Conservation (phyloP, 768 basidiomycete species). For the Pleurotus ostreatus region DNA sequence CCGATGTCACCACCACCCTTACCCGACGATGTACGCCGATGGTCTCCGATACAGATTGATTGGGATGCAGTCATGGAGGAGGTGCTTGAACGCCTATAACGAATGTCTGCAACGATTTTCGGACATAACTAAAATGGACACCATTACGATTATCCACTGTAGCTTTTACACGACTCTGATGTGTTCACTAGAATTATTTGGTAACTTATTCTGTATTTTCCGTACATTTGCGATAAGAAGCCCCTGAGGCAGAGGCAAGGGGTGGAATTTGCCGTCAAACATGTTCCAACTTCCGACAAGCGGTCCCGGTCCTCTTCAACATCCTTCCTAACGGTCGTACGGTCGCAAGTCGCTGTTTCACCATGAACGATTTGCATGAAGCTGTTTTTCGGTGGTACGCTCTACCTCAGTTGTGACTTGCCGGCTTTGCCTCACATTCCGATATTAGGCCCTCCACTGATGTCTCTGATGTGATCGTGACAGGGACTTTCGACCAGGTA, state of each 20-base stretch:
- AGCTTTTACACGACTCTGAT: neutral
- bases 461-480: constrained; percentile 59
- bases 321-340: neutral
- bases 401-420: neutral
- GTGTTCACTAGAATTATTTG: constrained; percentile 3
- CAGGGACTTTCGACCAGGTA: constrained; percentile 79
- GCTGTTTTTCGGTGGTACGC: constrained; percentile 48
- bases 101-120: constrained; percentile 1
- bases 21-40: constrained; percentile 1
- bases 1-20: neutral
- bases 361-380: constrained; percentile 44
- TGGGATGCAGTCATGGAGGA: constrained; percentile 14
- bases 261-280: constrained; percentile 1
- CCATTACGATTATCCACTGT: neutral
- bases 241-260: too few species aligned
- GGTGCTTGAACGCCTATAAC: neutral
- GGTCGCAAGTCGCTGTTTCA: neutral
- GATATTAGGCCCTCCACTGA: constrained; percentile 52
- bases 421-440: neutral
- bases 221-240: neutral
- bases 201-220: constrained; percentile 1
- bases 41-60: constrained; percentile 10
- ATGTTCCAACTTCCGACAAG: neutral
- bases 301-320: neutral
- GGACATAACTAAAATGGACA: neutral